phyloP scores from a whole-genome alignment of 805 yeast species.

The Kodamaea kaohsiungensis region DNA sequence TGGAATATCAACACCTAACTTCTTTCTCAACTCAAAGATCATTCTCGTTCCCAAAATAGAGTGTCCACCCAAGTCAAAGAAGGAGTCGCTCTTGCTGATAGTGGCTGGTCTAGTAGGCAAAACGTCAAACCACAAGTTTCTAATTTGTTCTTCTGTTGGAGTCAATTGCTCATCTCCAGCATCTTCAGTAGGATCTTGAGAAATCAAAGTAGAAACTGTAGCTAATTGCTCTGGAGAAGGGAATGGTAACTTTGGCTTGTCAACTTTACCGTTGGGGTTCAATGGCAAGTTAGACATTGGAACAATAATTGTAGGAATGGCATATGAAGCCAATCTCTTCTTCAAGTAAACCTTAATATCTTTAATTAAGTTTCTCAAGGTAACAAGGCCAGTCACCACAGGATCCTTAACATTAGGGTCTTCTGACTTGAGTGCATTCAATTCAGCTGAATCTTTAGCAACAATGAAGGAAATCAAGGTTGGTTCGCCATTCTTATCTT shows the following conservation, averaged over 20 bases:
- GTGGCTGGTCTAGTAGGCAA: slow-evolving; percentile 84
- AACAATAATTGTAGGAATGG: slow-evolving; percentile 88
- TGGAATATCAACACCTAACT: slow-evolving; percentile 78
- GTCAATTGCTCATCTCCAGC: slow-evolving; percentile 45
- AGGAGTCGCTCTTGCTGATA: slow-evolving; percentile 77
- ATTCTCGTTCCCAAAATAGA: slow-evolving; percentile 95
- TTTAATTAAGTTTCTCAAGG: slow-evolving; percentile 73
- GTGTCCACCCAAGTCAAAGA: slow-evolving; percentile 98
- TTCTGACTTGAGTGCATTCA: slow-evolving; percentile 49
- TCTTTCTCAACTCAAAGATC: slow-evolving; percentile 89
- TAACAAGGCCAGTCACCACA: slow-evolving; percentile 75
- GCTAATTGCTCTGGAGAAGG: slow-evolving; percentile 88
- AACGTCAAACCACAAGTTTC: slow-evolving; percentile 82
- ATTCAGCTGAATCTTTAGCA: slow-evolving; percentile 52
- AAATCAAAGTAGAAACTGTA: slow-evolving; percentile 60
- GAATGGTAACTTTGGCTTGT: slow-evolving; percentile 94
- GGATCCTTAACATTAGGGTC: slow-evolving; percentile 52
- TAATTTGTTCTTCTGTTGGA: slow-evolving; percentile 63
- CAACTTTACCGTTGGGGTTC: slow-evolving; percentile 98
- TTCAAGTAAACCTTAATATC: slow-evolving; percentile 76
- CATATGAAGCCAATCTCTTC: slow-evolving; percentile 87
- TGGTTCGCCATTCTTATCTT: slow-evolving; percentile 91
- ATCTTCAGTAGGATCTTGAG: slow-evolving; percentile 36
- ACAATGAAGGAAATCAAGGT: slow-evolving; percentile 89
- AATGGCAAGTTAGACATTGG: slow-evolving; percentile 85